Evolutionary conservation across 2,329 filamentous ascomycete species (phyloP).

Genomic region (Davidsoniella neocaledoniae): DNA sequence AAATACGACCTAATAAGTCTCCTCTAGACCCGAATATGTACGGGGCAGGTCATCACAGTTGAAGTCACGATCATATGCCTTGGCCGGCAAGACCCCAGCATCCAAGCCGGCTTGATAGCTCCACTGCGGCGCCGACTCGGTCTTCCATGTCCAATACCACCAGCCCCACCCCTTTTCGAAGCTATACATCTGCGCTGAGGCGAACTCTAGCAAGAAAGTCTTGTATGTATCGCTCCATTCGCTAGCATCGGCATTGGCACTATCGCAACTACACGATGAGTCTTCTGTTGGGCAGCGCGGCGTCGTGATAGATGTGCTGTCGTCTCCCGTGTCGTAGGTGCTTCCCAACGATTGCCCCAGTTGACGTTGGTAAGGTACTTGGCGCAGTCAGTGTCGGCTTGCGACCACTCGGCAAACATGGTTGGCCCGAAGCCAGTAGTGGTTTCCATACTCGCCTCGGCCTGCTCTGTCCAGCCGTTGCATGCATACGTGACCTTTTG

Average conservation of each 20-base stretch:
- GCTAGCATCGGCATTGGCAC: conserved; percentile 57
- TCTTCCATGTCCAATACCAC: conserved; percentile 99
- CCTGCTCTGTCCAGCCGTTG: conserved; percentile 68
- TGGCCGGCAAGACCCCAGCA: conserved; percentile 62
- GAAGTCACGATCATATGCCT: conserved; percentile 55
- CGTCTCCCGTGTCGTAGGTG: conserved; percentile 54
- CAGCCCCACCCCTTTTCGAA: conserved; percentile 92
- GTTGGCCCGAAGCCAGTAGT: conserved; percentile 78
- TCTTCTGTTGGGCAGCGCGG: conserved; percentile 59
- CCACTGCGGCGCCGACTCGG: conserved; percentile 75
- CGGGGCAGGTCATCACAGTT: conserved; percentile 45
- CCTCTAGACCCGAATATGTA: conserved; percentile 33
- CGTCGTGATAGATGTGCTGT: conserved; percentile 42
- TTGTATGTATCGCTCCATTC: conserved; percentile 62
- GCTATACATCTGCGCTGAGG: conserved; percentile 85
- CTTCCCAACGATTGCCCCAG: conserved; percentile 80
- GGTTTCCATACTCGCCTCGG: conserved; percentile 52
- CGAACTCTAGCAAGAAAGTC: conserved; percentile 72
- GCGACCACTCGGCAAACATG: conserved; percentile 91
- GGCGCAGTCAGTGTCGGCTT: conserved; percentile 93
- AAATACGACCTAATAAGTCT: conserved; percentile 18
- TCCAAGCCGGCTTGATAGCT: conserved; percentile 69
- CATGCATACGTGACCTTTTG: conserved; percentile 81
- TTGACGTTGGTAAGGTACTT: conserved; percentile 76
- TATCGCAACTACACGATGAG: conserved; percentile 51